Base-by-base conservation (phyloP, 495 filamentous ascomycete species). In the Podospora conica region DNA sequence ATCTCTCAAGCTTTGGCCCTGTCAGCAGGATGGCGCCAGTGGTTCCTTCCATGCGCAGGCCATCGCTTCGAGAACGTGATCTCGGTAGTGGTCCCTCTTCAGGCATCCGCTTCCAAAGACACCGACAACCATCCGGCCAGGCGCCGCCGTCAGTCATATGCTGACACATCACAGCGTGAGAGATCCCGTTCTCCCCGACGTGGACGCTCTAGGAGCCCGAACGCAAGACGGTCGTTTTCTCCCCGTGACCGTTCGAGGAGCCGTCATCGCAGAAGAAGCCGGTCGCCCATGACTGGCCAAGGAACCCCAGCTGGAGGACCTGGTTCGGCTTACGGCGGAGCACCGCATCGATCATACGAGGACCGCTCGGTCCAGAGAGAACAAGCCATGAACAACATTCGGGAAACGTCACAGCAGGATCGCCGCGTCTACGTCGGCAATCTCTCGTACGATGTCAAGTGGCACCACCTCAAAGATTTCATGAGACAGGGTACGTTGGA, bases 381-480 rank as follows among this genome's bases (percentile, higher is more conserved):
- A 77, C 88, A 91, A 74, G 96, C 96, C 91, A 94, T 97, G 91
- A 89, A 89, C 79, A 90, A 86, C 72, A 87, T 97, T 69, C 87
- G 92, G 71, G 95, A 97, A 70, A 89, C 90, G 18, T 98, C 95
- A 70, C 95, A 97, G 78, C 95, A 98, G 80, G 95, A 98, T 83
- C 94, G 95, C 72, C 92, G 94, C 54, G 95, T 98, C 86, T 98
- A 98, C 81, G 96, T 98, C 75, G 95, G 95, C 80, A 98, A 98
- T 73, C 84, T 98, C 68, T 93, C 92, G 54, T 98, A 98, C 81
- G 95, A 98, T 86, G 95, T 98, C 72, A 98, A 98, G 81, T 98
- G 96, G 96, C 93, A 97, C 83, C 94, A 97, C 73, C 85, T 98
- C 55, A 98, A 98, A 83, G 95, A 98, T 82, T 98, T 98, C 78